Evolutionary conservation across 179 eudicot species (phyloP).

Genomic region (Amaranthus tricolor): DNA sequence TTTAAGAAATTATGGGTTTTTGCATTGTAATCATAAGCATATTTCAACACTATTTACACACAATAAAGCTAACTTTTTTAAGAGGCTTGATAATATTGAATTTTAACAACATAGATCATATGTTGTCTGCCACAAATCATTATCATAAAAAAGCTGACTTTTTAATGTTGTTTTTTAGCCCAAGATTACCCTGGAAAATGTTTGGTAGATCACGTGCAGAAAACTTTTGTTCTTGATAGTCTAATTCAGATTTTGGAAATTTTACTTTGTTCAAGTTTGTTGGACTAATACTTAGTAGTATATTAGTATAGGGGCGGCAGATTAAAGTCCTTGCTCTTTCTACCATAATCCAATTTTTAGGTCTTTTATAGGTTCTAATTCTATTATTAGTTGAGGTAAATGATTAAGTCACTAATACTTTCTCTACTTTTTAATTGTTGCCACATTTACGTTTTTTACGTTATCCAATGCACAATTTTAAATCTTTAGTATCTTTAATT

Average conservation of each 20-base stretch:
- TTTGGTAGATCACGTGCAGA: background rate
- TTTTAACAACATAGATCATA: background rate
- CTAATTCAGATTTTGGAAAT: background rate
- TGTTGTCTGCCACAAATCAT: conserved; percentile 12
- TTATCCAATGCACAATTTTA: no score
- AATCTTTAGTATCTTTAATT: no score
- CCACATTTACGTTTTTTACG: no score
- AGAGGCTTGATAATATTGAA: background rate
- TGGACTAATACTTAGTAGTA: background rate
- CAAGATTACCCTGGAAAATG: background rate
- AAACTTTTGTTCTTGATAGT: background rate
- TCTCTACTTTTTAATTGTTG: no score
- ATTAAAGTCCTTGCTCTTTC: conserved; percentile 1
- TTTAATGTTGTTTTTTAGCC: conserved; percentile 5
- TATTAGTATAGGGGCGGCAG: conserved; percentile 15
- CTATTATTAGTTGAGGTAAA: background rate
- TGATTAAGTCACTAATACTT: background rate
- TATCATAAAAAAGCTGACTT: conserved; percentile 12
- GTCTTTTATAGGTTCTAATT: background rate
- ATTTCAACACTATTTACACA: background rate
- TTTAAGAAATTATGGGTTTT: no score
- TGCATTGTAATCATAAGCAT: no score
- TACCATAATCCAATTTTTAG: background rate
- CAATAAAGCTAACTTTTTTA: background rate
- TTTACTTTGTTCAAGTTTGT: background rate